Conservation (phyloP, 768 basidiomycete genomes). For the Leucocoprinus leucothites region DNA sequence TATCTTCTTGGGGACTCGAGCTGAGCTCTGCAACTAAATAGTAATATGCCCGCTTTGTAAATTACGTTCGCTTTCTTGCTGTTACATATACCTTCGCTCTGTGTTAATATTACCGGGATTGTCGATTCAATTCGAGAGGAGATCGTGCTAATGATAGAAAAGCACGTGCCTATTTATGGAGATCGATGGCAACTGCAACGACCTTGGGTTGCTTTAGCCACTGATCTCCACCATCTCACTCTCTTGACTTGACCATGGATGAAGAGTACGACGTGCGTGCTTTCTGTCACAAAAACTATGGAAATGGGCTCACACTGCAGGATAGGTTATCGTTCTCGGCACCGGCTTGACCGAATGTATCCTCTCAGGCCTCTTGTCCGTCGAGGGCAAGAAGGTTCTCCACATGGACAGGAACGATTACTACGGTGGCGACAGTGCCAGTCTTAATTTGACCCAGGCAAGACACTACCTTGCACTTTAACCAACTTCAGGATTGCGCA, state of each 20-base stretch:
- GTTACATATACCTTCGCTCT: background rate
- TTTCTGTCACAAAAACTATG: constrained; percentile 8
- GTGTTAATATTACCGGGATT: constrained; percentile 1
- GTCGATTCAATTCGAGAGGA: background rate
- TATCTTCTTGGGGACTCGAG: constrained; percentile 12
- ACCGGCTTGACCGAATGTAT: constrained; percentile 99
- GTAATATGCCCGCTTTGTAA: constrained; percentile 2
- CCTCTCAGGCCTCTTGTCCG: constrained; percentile 95
- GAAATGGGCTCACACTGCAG: constrained; percentile 14
- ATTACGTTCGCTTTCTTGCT: constrained; percentile 9
- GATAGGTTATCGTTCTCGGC: constrained; percentile 85
- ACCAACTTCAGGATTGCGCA: background rate
- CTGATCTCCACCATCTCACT: constrained; percentile 18
- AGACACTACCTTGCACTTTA: background rate
- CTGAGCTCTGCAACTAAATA: background rate
- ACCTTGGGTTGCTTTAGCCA: constrained; percentile 21
- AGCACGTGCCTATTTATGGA: constrained; percentile 14
- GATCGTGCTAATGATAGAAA: constrained; percentile 2
- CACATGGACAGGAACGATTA: constrained; percentile 99
- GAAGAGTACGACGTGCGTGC: constrained; percentile 91
- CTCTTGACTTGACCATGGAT: constrained; percentile 66
- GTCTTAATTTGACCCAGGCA: constrained; percentile 96
- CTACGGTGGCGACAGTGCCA: constrained; percentile 96
- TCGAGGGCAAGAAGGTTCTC: constrained; percentile 99
- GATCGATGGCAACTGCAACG: constrained; percentile 13